A percentile compares a stretch with the other conserved stretches of the same genome.
Evolutionary conservation across 2,329 filamentous ascomycete genomes (phyloP).

Genomic region (Microcyclospora pomicola): DNA sequence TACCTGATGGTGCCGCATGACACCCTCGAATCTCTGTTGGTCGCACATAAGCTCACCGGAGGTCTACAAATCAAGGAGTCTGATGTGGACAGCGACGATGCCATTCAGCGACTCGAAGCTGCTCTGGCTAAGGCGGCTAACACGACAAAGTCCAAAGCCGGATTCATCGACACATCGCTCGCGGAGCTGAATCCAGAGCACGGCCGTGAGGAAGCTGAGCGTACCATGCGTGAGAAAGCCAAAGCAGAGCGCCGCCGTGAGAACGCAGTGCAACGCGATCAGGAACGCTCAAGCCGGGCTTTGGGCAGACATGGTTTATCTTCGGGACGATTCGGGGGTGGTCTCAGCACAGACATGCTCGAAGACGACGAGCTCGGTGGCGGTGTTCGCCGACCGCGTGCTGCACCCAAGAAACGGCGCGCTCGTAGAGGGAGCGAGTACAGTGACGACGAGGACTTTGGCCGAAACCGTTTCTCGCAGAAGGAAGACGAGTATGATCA

Average conservation of each 20-base stretch:
- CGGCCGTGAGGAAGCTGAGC: slow-evolving; percentile 58
- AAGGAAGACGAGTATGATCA: slow-evolving; percentile 65
- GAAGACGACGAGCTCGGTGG: slow-evolving; percentile 43
- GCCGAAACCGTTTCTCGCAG: slow-evolving; percentile 46
- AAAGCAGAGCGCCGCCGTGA: slow-evolving; percentile 49
- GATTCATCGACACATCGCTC: slow-evolving; percentile 33
- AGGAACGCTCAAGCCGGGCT: slow-evolving; percentile 39
- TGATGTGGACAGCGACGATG: slow-evolving; percentile 55
- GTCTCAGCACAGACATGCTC: slow-evolving; percentile 54
- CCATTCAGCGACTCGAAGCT: slow-evolving; percentile 53
- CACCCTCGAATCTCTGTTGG: slow-evolving; percentile 52
- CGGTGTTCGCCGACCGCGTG: slow-evolving; percentile 12
- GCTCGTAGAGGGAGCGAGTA: slow-evolving; percentile 29
- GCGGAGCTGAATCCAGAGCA: slow-evolving; percentile 64
- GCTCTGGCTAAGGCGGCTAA: slow-evolving; percentile 52
- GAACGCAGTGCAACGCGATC: slow-evolving; percentile 51
- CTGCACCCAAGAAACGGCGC: slow-evolving; percentile 21
- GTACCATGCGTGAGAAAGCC: slow-evolving; percentile 42
- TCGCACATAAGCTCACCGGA: slow-evolving; percentile 63
- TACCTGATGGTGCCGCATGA: slow-evolving; percentile 62
- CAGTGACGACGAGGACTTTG: slow-evolving; percentile 68
- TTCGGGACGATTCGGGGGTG: slow-evolving; percentile 34
- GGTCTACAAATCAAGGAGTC: slow-evolving; percentile 56
- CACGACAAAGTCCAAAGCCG: slow-evolving; percentile 26
- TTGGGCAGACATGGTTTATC: slow-evolving; percentile 36